Conservation (phyloP, 176 grass and related monocot genomes). For the Calamus simplicifolius region DNA sequence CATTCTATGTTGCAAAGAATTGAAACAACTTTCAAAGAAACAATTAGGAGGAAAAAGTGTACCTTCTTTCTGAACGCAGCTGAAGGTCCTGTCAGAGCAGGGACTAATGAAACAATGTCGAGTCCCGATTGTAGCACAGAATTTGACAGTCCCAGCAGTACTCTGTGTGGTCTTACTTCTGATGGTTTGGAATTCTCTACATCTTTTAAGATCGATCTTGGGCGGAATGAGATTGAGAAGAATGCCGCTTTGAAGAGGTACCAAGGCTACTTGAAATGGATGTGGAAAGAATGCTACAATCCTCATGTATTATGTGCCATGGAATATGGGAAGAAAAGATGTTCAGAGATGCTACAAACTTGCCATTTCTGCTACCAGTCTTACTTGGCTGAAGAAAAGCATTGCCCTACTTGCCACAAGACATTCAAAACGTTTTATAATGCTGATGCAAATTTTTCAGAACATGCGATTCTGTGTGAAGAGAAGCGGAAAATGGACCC, state of each 20-base stretch:
- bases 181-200: slow-evolving; percentile 40
- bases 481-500: slow-evolving; percentile 47
- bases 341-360: slow-evolving; percentile 41
- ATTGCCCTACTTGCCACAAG: slow-evolving; percentile 78
- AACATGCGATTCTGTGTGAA: slow-evolving; percentile 60
- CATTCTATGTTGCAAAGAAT: slow-evolving; percentile 82
- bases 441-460: slow-evolving; percentile 35
- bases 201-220: slow-evolving; percentile 76
- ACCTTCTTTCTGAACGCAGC: slow-evolving; percentile 7
- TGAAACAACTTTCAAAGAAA: slow-evolving; percentile 79
- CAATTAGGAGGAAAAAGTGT: slow-evolving; percentile 42
- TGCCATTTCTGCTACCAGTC: slow-evolving; percentile 67
- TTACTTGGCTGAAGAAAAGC: slow-evolving; percentile 63
- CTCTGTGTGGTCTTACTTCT: slow-evolving; percentile 42
- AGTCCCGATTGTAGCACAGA: slow-evolving; percentile 44
- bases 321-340: slow-evolving; percentile 59
- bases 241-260: slow-evolving; percentile 52
- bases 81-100: slow-evolving; percentile 33
- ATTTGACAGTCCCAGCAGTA: slow-evolving; percentile 78
- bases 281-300: slow-evolving; percentile 66
- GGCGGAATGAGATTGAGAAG: slow-evolving; percentile 53
- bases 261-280: slow-evolving; percentile 57
- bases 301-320: slow-evolving; percentile 30
- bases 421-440: slow-evolving; percentile 54
- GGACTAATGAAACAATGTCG: slow-evolving; percentile 28